Base-by-base conservation (phyloP, 108 stramenopile species). In the Conticribra weissflogii region DNA sequence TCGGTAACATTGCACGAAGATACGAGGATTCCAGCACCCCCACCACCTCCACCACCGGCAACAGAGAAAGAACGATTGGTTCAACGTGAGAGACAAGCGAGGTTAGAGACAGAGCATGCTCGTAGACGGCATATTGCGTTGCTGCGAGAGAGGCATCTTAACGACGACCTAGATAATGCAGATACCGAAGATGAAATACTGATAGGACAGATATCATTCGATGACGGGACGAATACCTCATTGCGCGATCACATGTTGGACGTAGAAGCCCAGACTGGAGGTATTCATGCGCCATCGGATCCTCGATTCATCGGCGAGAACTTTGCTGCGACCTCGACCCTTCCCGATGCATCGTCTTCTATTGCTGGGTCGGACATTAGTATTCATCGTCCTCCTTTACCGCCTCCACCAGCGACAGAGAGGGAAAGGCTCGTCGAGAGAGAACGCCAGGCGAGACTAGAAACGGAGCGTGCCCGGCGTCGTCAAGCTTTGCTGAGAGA, bases 51-150 rank as follows among this genome's bases (percentile, higher is more conserved):
- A 28, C 68, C 63, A 9, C 81, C 80, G 23, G 85, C 83, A 15
- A 88, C 91, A 1, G 74, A 88, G 24, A 92, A 86, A 71, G 91
- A 92, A 47, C 76, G 81, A 32, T 50, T 92, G 60, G 86, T 92
- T 1, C 78, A 89, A 52, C 82, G 88, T 5, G 91, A 92, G 76
- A 69, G 91, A 25, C 83, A 92, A 71, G 78, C 83, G 24, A 78
- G 88, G 17, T 66, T 88, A 12, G 91, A 92, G 60, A 81, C 85
- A 25, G 88, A 92, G 63, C 70, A 86, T 1, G 91, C 87, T 4
- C 55, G 91, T n/a, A 85, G 81, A 57, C 77, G 87, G 28, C 91
- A 88, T 64, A 86, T 92, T 76, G 85, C 87, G 0, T 71, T 92
- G 61, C 56, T 45, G 23, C 34, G 59, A 19, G 73, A 58, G 27